Percentiles rank a stretch among this genome's conserved stretches.
These are phyloP conservation scores for Fusarium incarnatum DNA, from an alignment of 2,329 filamentous ascomycete genomes.

Conservation along the genomic window DNA sequence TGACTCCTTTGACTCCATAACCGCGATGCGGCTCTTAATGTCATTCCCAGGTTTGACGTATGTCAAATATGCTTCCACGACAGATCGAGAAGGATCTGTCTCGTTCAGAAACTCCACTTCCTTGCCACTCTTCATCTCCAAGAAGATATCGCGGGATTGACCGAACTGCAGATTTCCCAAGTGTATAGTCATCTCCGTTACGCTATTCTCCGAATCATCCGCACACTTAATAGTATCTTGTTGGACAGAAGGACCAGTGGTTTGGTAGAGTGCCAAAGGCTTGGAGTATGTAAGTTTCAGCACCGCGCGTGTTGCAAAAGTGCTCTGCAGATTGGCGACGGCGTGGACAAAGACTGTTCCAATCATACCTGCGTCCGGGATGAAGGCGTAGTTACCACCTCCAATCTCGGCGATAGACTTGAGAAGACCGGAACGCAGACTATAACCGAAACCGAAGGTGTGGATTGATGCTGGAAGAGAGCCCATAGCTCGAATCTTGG, in stretches of 20 bases:
- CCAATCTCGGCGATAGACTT: slow-evolving; percentile 70
- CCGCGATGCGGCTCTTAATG: slow-evolving; percentile 1
- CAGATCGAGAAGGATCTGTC: slow-evolving; percentile 20
- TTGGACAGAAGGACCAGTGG: slow-evolving; percentile 55
- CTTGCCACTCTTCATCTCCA: slow-evolving; percentile 50
- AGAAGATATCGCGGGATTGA: slow-evolving; percentile 68
- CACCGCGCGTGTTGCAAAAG: slow-evolving; percentile 62
- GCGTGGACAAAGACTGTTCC: slow-evolving; percentile 72
- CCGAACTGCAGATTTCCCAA: slow-evolving; percentile 69
- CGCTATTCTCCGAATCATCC: slow-evolving; percentile 17
- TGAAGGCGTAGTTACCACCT: slow-evolving; percentile 69
- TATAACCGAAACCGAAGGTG: slow-evolving; percentile 54
- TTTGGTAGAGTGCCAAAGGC: slow-evolving; percentile 54
- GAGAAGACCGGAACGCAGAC: slow-evolving; percentile 59
- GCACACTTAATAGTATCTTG: slow-evolving; percentile 44
- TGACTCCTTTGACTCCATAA: slow-evolving; percentile 1
- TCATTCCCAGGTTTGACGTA: slow-evolving; percentile 47
- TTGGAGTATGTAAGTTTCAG: slow-evolving; percentile 57
- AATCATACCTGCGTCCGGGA: slow-evolving; percentile 72
- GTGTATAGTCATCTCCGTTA: slow-evolving; percentile 51
- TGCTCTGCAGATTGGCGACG: slow-evolving; percentile 70
- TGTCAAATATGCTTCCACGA: slow-evolving; percentile 51
- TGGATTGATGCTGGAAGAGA: slow-evolving; percentile 57
- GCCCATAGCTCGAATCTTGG: slow-evolving; percentile 60
- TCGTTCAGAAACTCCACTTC: slow-evolving; percentile 15